These are phyloP conservation scores for Herpetomonas muscarum DNA, from an alignment of 208 protist species.

Conservation along the genomic window DNA sequence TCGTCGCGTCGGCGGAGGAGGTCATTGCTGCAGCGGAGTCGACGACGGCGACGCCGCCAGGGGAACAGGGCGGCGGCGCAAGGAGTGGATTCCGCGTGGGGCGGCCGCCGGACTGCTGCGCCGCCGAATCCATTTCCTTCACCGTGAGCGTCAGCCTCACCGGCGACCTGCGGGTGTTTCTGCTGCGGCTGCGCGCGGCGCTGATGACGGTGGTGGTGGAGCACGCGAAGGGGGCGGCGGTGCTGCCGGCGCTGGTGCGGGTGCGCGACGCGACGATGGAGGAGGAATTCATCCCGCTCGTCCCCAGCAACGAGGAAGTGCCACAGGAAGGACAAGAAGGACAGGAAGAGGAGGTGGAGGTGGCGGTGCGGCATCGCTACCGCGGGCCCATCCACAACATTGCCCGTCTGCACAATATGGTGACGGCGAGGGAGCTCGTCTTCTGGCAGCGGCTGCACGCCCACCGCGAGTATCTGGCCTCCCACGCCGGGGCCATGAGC, in stretches of 20 bases:
- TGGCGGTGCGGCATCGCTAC: conserved; percentile 44
- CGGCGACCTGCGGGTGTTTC: conserved; percentile 40
- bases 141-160: conserved; percentile 49
- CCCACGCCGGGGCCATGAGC: conserved; percentile 57
- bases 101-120: conserved; percentile 62
- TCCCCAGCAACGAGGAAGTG: not conserved
- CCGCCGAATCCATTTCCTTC: conserved; percentile 56
- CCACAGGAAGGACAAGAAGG: not conserved
- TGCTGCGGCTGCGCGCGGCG: conserved; percentile 38
- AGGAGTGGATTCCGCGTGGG: conserved; percentile 21
- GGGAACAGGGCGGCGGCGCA: not conserved
- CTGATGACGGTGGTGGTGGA: conserved; percentile 42
- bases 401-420: conserved; percentile 71
- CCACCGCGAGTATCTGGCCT: conserved; percentile 59
- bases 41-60: not conserved
- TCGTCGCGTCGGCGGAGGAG: conserved; percentile 21
- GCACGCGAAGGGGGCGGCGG: conserved; percentile 16
- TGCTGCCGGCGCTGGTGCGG: conserved; percentile 39
- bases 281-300: conserved; percentile 74
- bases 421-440: conserved; percentile 34
- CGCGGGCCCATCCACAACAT: conserved; percentile 66
- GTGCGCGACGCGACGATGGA: conserved; percentile 39
- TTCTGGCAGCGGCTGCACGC: conserved; percentile 57
- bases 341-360: conserved; percentile 15
- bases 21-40: conserved; percentile 1